Evolutionary conservation across 768 basidiomycete genomes (phyloP), one percentile per base, ranked within the genome.

Genomic region (Trametes cingulata): DNA sequence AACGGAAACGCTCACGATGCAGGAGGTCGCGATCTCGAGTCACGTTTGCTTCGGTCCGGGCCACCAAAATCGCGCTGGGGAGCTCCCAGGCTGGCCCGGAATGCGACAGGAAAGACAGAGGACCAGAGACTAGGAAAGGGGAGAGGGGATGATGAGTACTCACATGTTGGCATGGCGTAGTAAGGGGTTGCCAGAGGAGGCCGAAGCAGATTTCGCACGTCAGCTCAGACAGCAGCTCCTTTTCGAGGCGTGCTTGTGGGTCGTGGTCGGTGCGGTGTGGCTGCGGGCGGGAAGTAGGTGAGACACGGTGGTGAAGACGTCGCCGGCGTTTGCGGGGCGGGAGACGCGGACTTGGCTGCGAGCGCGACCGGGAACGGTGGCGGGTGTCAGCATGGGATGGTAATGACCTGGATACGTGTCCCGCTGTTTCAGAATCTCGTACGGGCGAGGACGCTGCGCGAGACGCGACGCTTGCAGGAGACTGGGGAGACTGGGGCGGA

Each of bases 91-190:
- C 9, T 7, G 29, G 22, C 12, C n/a, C 25, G 48, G 40, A 47
- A 49, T 49, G 29, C 39, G 55, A 24, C 20, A 22, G 36, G 33
- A 41, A 20, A 25, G 36, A 8, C 1, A 29, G 19, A 49, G 35
- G 8, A 40, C 13, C 10, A n/a, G 36, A 29, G 25, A n/a, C 33
- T 37, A 19, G 29, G 9, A n/a, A 27, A 13, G 39, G 36, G 58
- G 49, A 29, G 52, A 37, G 63, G 63, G 1, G 64, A 54, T 53
- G 49, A 42, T 37, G 52, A 46, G 46, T 47, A 80, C 87, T 69
- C 69, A 91, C 93, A 75, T 98, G 96, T 73, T 98, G 95, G 73
- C 96, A 98, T 13, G 93, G 91, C 3, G 95, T 91, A 15, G 96
- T 98, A 51, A 95, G 80, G 6, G 96, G 95, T 63, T 92, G 85